A percentile compares a stretch with the other conserved stretches of the same genome.
Conservation (phyloP, 2,329 filamentous ascomycete genomes). For the Fusarium armeniacum region DNA sequence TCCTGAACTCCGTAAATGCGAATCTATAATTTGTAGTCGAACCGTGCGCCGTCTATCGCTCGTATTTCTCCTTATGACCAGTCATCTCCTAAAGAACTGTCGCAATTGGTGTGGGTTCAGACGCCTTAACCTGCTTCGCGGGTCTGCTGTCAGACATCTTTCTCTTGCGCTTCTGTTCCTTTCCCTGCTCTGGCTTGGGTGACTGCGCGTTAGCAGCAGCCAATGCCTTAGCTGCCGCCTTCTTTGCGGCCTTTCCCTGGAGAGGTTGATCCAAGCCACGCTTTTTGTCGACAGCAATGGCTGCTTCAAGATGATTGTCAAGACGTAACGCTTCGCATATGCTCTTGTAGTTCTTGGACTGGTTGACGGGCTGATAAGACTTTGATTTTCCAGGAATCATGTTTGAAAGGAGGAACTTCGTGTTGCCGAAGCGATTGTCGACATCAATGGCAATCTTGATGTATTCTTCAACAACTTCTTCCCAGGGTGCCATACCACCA, state of each 20-base stretch:
- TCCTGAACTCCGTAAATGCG: constrained; percentile 45
- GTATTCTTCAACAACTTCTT: constrained; percentile 82
- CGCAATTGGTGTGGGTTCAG: constrained; percentile 47
- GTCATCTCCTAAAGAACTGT: constrained; percentile 21
- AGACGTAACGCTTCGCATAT: constrained; percentile 76
- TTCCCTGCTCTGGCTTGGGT: constrained; percentile 56
- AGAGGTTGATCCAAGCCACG: constrained; percentile 70
- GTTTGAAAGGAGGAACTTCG: constrained; percentile 89
- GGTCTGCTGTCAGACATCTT: constrained; percentile 55
- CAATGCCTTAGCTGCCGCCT: constrained; percentile 54
- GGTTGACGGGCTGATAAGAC: constrained; percentile 72
- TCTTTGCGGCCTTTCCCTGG: constrained; percentile 55
- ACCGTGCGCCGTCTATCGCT: constrained; percentile 15
- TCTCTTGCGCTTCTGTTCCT: constrained; percentile 54
- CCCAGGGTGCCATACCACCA: constrained; percentile 81
- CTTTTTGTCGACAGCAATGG: constrained; percentile 74
- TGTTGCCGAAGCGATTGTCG: constrained; percentile 91
- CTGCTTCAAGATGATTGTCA: constrained; percentile 72
- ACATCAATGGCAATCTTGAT: constrained; percentile 79
- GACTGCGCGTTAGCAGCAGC: constrained; percentile 64
- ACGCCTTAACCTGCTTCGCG: constrained; percentile 35
- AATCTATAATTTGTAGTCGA: constrained; percentile 24
- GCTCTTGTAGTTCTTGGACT: constrained; percentile 78
- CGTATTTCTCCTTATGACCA: not conserved
- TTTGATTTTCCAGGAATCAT: constrained; percentile 85